These are phyloP conservation scores for Neobulgaria alba DNA, from an alignment of 2,329 filamentous ascomycete genomes.

Conservation along the genomic window DNA sequence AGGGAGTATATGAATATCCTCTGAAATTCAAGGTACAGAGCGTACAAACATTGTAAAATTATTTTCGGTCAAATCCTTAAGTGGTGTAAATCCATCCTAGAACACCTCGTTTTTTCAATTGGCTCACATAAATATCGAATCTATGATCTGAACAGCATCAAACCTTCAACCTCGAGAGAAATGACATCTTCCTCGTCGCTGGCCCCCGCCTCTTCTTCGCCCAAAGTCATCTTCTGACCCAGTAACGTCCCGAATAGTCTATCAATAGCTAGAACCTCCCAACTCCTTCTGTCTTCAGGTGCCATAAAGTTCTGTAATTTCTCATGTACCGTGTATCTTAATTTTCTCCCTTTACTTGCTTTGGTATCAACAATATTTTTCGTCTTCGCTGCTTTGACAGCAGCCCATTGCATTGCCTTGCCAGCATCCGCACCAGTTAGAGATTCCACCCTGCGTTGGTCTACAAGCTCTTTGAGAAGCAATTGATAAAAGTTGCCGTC, in stretches of 20 bases:
- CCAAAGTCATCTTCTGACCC: constrained; percentile 58
- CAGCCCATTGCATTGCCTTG: constrained; percentile 47
- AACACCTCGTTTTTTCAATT: too few species aligned
- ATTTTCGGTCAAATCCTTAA: too few species aligned
- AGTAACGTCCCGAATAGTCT: constrained; percentile 67
- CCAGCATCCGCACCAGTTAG: constrained; percentile 35
- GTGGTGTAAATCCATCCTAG: too few species aligned
- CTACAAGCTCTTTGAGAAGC: constrained; percentile 84
- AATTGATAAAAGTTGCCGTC: constrained; percentile 93
- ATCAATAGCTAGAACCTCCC: constrained; percentile 75
- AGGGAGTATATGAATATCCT: too few species aligned
- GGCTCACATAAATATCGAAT: too few species aligned
- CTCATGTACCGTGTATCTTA: constrained; percentile 91
- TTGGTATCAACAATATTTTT: constrained; percentile 84
- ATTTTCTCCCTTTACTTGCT: constrained; percentile 88
- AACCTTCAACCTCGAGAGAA: constrained; percentile 23
- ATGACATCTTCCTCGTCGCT: constrained; percentile 43
- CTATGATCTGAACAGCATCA: constrained; percentile 29
- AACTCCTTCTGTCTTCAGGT: constrained; percentile 69
- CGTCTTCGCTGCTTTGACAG: constrained; percentile 67
- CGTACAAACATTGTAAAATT: too few species aligned
- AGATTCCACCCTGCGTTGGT: constrained; percentile 70
- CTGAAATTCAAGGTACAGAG: too few species aligned
- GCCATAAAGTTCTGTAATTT: constrained; percentile 99
- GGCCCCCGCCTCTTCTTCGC: constrained; percentile 46